phyloP scores from a whole-genome alignment of 768 basidiomycete genomes.

The Steccherinum ochraceum region DNA sequence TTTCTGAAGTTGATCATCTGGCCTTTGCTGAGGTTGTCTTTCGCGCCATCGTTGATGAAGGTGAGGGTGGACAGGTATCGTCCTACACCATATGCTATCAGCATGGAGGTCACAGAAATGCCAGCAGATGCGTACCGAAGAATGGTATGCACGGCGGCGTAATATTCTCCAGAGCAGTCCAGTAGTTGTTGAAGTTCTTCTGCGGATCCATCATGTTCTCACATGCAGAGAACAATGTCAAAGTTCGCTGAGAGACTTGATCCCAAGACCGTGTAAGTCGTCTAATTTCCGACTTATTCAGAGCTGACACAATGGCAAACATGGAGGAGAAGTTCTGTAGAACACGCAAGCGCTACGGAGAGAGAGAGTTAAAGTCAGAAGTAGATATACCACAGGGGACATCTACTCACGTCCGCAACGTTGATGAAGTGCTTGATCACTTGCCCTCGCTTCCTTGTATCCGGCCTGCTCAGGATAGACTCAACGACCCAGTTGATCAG shows the following conservation, averaged over 20 bases:
- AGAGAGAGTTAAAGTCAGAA: no score
- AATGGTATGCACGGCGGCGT: constrained; percentile 95
- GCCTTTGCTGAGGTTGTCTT: constrained; percentile 36
- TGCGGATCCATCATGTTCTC: background rate
- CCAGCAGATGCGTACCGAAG: constrained; percentile 78
- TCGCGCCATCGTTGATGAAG: constrained; percentile 58
- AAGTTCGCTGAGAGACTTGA: constrained; percentile 68
- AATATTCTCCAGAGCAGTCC: constrained; percentile 72
- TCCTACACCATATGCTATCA: no score
- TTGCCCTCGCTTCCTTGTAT: background rate
- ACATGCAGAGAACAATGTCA: constrained; percentile 36
- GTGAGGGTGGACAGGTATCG: constrained; percentile 55
- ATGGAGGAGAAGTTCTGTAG: constrained; percentile 97
- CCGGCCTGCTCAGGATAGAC: background rate
- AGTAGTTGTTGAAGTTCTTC: constrained; percentile 41
- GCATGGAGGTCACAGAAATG: no score
- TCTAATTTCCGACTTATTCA: constrained; percentile 90
- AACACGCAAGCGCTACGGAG: constrained; percentile 77
- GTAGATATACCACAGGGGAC: background rate
- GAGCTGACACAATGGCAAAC: constrained; percentile 90
- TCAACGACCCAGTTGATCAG: background rate
- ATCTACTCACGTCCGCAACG: background rate
- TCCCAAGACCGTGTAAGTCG: constrained; percentile 94
- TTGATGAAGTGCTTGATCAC: background rate
- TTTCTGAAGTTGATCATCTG: constrained; percentile 55